Evolutionary conservation across 768 basidiomycete genomes (phyloP), one percentile per base, ranked within the genome.

Genomic region (Pleurotus eryngii): DNA sequence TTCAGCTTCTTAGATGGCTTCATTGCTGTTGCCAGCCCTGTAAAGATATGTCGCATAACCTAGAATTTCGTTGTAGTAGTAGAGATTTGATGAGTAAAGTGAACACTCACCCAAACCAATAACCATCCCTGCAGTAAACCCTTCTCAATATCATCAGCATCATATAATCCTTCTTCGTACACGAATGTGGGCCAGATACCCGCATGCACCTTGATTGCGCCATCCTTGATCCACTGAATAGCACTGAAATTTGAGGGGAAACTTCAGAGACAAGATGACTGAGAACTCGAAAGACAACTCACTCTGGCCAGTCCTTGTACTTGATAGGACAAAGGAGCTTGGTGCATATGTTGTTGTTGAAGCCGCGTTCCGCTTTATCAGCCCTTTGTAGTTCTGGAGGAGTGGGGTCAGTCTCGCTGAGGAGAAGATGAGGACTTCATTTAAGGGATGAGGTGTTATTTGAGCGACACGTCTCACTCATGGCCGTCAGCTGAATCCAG

Each of bases 31-130:
- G 45, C 24, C 8, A 38, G 38, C 11, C 48, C 48, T 20, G 50
- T 58, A 20, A 59, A 63, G 8, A 63, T 57, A 22, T 61, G 62
- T 26, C 51, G 39, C 17, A 22, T 43, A 11, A 58, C 57, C 57
- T 58, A 15, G 49, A 27, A 5, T 14, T 18, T 8, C 14, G 11
- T 39, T 8, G 7, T 42, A 22, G 18, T 27, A 14, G 15, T n/a
- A 17, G 18, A 53, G 11, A 5, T 6, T n/a, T n/a, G 17, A 24
- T 8, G 4, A n/a, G 40, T 24, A 20, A 50, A 26, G 37, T 22
- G 20, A 14, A 39, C 42, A 27, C 22, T 54, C 27, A 58, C 57
- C 43, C 57, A 12, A 4, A 53, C 35, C 14, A 58, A 22, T 12
- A 58, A 43, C 14, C 12, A 27, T 9, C 57, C 49, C 27, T 50